These are phyloP conservation scores for Fonsecaea multimorphosa DNA, from an alignment of 2,329 filamentous ascomycete genomes.

Conservation along the genomic window DNA sequence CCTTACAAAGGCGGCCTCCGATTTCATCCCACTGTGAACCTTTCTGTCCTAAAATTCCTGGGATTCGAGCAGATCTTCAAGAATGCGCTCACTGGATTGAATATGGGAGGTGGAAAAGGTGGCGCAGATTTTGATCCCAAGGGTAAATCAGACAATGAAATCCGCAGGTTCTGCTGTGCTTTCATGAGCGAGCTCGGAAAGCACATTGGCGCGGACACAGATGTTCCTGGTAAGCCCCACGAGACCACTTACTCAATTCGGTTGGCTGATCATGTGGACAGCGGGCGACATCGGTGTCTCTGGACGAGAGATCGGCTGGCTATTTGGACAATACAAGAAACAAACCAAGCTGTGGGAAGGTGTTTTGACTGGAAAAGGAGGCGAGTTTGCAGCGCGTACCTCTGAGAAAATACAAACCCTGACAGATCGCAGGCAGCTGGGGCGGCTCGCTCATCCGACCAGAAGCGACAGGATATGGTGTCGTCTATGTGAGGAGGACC, in stretches of 20 bases:
- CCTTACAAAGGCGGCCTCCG: conserved; percentile 98
- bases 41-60: conserved; percentile 86
- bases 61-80: conserved; percentile 99
- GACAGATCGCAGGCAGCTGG: conserved; percentile 64
- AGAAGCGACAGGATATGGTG: conserved; percentile 94
- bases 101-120: conserved; percentile 97
- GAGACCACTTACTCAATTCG: background rate
- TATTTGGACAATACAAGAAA: conserved; percentile 93
- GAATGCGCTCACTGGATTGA: conserved; percentile 94
- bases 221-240: conserved; percentile 68
- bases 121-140: conserved; percentile 99
- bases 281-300: conserved; percentile 96
- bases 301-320: conserved; percentile 88
- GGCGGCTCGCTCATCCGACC: conserved; percentile 93
- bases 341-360: conserved; percentile 92
- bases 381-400: conserved; percentile 13
- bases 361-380: conserved; percentile 93
- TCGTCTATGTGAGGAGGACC: conserved; percentile 79
- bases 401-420: conserved; percentile 1
- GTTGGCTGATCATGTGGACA: conserved; percentile 28
- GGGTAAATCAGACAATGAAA: conserved; percentile 96
- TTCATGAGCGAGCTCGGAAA: conserved; percentile 97
- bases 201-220: conserved; percentile 95
- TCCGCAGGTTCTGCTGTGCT: conserved; percentile 91
- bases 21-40: conserved; percentile 80